A percentile compares a stretch with the other conserved stretches of the same genome.
Evolutionary conservation across 2,329 filamentous ascomycete species (phyloP).

Genomic region (Teratosphaeria nubilosa): DNA sequence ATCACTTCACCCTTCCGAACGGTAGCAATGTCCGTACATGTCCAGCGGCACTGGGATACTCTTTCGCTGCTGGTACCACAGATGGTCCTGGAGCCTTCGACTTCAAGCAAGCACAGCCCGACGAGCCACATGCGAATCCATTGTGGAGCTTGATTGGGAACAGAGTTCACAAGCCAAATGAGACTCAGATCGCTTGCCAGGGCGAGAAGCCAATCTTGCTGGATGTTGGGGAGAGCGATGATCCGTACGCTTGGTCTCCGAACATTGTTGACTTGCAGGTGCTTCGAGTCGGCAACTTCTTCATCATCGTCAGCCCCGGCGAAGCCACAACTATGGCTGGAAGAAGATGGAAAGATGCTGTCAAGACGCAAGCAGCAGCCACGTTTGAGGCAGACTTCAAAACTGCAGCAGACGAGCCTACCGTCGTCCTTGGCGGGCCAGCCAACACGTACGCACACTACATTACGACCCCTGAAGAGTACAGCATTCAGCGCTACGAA

Average conservation of each 20-base stretch:
- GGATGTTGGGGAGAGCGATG: slow-evolving; percentile 70
- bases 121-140: slow-evolving; percentile 62
- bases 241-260: slow-evolving; percentile 78
- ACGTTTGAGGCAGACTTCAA: slow-evolving; percentile 10
- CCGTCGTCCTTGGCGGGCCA: slow-evolving; percentile 80
- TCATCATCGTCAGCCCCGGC: slow-evolving; percentile 58
- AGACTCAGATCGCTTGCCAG: slow-evolving; percentile 66
- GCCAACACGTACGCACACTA: slow-evolving; percentile 88
- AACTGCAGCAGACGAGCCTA: slow-evolving; percentile 45
- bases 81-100: slow-evolving; percentile 88
- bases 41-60: slow-evolving; percentile 79
- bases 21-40: slow-evolving; percentile 64
- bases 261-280: slow-evolving; percentile 86
- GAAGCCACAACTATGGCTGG: slow-evolving; percentile 92
- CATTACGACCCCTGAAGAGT: slow-evolving; percentile 69
- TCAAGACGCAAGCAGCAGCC: slow-evolving; percentile 42
- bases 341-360: slow-evolving; percentile 69
- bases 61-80: slow-evolving; percentile 84
- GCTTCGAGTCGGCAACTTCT: slow-evolving; percentile 71
- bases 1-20: slow-evolving; percentile 63
- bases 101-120: slow-evolving; percentile 78
- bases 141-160: slow-evolving; percentile 70
- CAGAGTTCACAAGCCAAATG: slow-evolving; percentile 58
- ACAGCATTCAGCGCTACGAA: slow-evolving; percentile 79
- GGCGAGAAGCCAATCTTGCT: slow-evolving; percentile 73